Evolutionary conservation across 2,329 filamentous ascomycete species (phyloP), one percentile per base, ranked within the genome.

Genomic region (Hirsutella minnesotensis): DNA sequence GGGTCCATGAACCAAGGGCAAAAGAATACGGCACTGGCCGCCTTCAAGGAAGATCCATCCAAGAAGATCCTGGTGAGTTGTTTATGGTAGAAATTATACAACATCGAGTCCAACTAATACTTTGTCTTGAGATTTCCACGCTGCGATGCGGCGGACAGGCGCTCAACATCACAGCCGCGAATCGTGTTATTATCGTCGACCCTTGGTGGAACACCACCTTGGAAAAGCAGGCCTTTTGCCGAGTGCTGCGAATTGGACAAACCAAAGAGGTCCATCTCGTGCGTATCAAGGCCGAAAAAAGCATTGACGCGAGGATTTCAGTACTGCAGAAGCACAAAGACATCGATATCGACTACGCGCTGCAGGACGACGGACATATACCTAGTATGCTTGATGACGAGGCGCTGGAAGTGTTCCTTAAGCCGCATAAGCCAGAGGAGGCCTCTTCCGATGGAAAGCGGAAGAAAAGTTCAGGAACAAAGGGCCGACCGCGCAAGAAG

Each of bases 231-330:
- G 79, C 75, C 0, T 70, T 70, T 33, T 63, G 63, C 2, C 72
- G 83, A 0, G 73, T 86, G 0, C 74, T 73, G 50, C 70, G 83
- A 5, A 77, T 80, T 3, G 81, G 81, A 0, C 84, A 90, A 48
- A 47, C 53, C 0, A 73, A 79, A 35, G 62, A 75, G 29, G 79
- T 80, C 0, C 63, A 75, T 10, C 70, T 83, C 44, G 68, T 75
- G 1, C 68, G 77, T 0, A 65, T 87, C 29, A 58, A 77, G 1
- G 65, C 79, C 0, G 57, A 64, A 1, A 63, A 72, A 4, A 73
- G 69, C 0, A 72, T 85, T 5, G 82, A 88, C 45, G 63, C 71
- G 9, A 61, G 68, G 0, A 63, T 87, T 3, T 54, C 70, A 0
- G 38, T 56, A 0, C 65, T 85, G 48, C 81, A 87, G 45, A 46